phyloP scores from a whole-genome alignment of 1,139 yeast species.

The Nakaseomyces glabratus region DNA sequence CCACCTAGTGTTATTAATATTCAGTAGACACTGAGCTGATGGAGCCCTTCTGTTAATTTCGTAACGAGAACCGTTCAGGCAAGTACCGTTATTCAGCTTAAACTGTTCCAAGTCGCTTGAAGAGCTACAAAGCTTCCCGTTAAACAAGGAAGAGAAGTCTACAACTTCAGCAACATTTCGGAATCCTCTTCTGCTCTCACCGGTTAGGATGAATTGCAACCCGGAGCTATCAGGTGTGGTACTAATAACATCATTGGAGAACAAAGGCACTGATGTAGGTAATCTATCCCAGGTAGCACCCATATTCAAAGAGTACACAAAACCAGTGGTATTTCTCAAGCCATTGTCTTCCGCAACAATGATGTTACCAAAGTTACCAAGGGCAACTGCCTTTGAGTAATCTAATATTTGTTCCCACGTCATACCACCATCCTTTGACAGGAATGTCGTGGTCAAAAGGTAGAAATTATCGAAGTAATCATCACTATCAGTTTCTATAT shows the following conservation, averaged over 20 bases:
- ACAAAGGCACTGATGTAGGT: slow-evolving; percentile 40
- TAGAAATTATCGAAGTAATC: slow-evolving; percentile 1
- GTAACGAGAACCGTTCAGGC: slow-evolving; percentile 69
- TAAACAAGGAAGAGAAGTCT: slow-evolving; percentile 55
- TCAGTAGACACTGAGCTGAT: slow-evolving; percentile 60
- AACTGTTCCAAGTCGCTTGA: slow-evolving; percentile 66
- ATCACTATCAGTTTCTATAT: background rate
- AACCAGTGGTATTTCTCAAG: slow-evolving; percentile 26
- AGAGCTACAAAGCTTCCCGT: slow-evolving; percentile 42
- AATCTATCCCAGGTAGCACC: slow-evolving; percentile 56
- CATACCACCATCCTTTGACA: slow-evolving; percentile 17
- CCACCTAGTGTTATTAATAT: slow-evolving; percentile 3
- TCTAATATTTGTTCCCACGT: slow-evolving; percentile 56
- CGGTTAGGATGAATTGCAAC: slow-evolving; percentile 46
- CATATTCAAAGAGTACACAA: slow-evolving; percentile 63
- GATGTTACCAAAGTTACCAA: slow-evolving; percentile 77
- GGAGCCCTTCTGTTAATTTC: slow-evolving; percentile 59
- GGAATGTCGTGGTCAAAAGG: background rate
- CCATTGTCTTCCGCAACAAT: slow-evolving; percentile 45
- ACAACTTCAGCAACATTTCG: slow-evolving; percentile 35
- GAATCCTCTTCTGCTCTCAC: slow-evolving; percentile 23
- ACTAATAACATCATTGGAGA: slow-evolving; percentile 43
- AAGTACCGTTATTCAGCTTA: slow-evolving; percentile 46
- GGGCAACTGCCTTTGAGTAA: slow-evolving; percentile 48
- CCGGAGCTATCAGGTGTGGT: slow-evolving; percentile 68